These are phyloP conservation scores for Isoetes engelmannii DNA, from an alignment of 83 land plant species.

Conservation along the genomic window DNA sequence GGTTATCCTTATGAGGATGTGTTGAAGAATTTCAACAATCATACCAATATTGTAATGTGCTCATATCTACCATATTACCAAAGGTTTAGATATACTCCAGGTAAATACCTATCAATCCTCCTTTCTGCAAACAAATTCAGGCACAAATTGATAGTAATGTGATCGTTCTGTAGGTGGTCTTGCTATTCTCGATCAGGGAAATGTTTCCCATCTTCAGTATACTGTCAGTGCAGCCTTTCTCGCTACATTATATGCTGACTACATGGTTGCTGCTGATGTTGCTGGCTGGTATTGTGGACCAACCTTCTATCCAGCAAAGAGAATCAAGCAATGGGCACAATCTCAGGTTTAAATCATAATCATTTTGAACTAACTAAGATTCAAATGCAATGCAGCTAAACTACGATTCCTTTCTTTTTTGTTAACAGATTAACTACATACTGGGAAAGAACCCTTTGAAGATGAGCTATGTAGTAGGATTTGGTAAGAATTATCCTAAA, in stretches of 20 bases:
- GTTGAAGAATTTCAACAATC: conserved; percentile 60
- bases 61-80: conserved; percentile 58
- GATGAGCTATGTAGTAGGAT: conserved; percentile 76
- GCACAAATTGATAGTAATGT: too few relatives aligned
- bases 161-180: conserved; percentile 47
- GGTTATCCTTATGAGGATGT: conserved; percentile 80
- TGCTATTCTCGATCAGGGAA: conserved; percentile 52
- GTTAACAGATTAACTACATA: conserved; percentile 52
- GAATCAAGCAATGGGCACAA: conserved; percentile 49
- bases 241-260: conserved; percentile 52
- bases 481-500: conserved; percentile 55
- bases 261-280: conserved; percentile 50
- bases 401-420: too few relatives aligned
- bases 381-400: too few relatives aligned
- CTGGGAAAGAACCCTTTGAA: conserved; percentile 62
- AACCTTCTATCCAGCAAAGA: conserved; percentile 25
- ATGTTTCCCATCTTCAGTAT: conserved; percentile 63
- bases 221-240: conserved; percentile 60
- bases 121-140: too few relatives aligned
- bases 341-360: conserved; percentile 41
- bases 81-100: conserved; percentile 58
- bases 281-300: conserved; percentile 69
- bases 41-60: conserved; percentile 74
- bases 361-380: too few relatives aligned
- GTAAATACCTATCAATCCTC: conserved; percentile 17